Evolutionary conservation across 2,329 filamentous ascomycete genomes (phyloP), one percentile per base, ranked within the genome.

Genomic region (Pseudocercospora ulei): DNA sequence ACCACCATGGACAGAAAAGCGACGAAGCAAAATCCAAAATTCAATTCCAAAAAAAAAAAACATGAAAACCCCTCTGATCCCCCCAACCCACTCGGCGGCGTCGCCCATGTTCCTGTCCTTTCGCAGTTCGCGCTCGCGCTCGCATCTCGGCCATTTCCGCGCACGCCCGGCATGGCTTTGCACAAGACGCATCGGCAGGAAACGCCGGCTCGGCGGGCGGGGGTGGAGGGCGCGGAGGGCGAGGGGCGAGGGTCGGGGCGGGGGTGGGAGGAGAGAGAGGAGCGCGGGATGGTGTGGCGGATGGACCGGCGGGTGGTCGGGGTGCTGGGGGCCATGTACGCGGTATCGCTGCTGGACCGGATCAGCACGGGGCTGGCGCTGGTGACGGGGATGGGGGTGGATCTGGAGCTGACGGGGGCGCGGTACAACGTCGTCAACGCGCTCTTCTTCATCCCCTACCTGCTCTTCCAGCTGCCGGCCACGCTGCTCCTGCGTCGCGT

Each of bases 381-480:
- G 39, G 55, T 57, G 13, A 51, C 52, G 7, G 49, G 45, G 13
- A 48, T 50, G 39, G 29, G 38, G 4, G 25, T 38, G 7, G 47
- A 49, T 22, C 38, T 51, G 5, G 24, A 38, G 9, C 34, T 50
- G 3, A 47, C 35, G 2, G 41, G 44, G 4, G 30, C 36, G 0
- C 38, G 59, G 37, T 65, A 61, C 52, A 64, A 46, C 7, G 34
- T 2, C n/a, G 48, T 39, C 37, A 47, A 65, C 22, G 61, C 59
- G 6, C 52, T 61, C 24, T 66, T 52, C 44, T 54, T 56, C 16
- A 53, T 60, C 13, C 55, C 61, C 3, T 66, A 65, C 41, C 53
- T 54, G 8, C 42, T 58, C n/a, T 58, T 64, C 22, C 62, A 66
- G 35, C 35, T 55, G n/a, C 56, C 56, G 0, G 47, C 46, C 23